Base-by-base conservation (phyloP, 805 yeast species). In the Kodamaea lidongshanica region DNA sequence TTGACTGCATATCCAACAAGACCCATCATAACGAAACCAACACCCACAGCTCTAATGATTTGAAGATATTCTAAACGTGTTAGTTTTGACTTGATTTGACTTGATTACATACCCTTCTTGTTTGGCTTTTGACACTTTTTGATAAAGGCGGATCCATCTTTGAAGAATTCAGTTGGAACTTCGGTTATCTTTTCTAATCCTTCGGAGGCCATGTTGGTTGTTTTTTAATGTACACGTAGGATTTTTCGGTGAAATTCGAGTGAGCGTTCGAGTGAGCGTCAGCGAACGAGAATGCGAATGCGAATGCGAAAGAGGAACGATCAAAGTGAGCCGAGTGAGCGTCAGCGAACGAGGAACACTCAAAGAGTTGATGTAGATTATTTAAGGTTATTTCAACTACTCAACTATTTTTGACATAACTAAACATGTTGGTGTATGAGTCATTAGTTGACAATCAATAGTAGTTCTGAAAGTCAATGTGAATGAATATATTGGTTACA, bases 11-110 rank as follows among this genome's bases (percentile, higher is more conserved):
- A 89, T 35, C 98, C 98, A 52, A 92, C 94, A 50, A 85, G 81
- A 54, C 98, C 98, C 88, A 89, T 92, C 76, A 89, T 89, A 48
- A 89, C 68, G 64, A 89, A 89, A 45, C 98, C 98, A 41, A 88
- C 72, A 50, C 97, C 97, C 31, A 89, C 97, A 31, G 96, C 96
- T 63, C 92, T 82, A 42, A 92, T 74, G 53, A 89, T 82, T 61
- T 81, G 80, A 37, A 78, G 48, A 70, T 84, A 89, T 65, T 89
- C 98, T 73, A 28, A 19, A 14, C 16, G 14, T n/a, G 51, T 51
- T 48, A 46, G 54, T 48, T 23, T 23, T 11, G 6, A 17, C 11
- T 6, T 25, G 12, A n/a, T n/a, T n/a, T n/a, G n/a, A n/a, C n/a
- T n/a, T 6, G 16, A 19, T 8, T 14, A 63, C 78, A 37, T 54